Evolutionary conservation across 179 eudicot species (phyloP), one percentile per base, ranked within the genome.

Genomic region (Actinidia polygama): DNA sequence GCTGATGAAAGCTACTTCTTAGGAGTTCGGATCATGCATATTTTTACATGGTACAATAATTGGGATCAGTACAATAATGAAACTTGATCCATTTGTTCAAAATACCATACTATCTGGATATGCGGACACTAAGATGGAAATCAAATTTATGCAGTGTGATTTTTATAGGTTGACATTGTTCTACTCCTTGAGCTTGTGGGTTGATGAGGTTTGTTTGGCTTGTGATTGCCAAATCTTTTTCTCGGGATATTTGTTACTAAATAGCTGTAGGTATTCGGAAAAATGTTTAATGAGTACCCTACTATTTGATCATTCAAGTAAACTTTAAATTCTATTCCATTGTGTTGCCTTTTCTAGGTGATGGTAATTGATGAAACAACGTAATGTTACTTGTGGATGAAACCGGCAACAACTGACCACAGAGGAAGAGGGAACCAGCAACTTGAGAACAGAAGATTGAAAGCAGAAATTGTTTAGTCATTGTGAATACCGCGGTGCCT

Each of bases 331-430:
- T 40, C 44, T 40, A 40, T 40, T 40, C 44, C 44, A 40, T 40
- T 40, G 44, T 76, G 46, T 63, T 86, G 77, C 49, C 63, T 50
- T 83, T 44, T 79, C 15, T 61, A 89, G 91, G 88, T 87, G 78
- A 89, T 89, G 91, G 86, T 77, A 78, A 85, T 89, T 66, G 87
- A 89, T 81, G 91, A 89, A 83, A 85, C 88, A 44, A 44, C 75
- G 55, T 89, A 84, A 87, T 44, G 24, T 79, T 62, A 59, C 73
- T 30, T 58, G 83, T 75, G 63, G 82, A 78, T 69, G 80, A 76
- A 54, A 78, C 59, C 58, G 40, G 80, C 79, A 54, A 15, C 59
- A 66, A 67, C 49, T 59, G 7, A 19, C 68, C 36, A 61, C 64
- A 19, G 62, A 53, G 49, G 53, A 51, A 62, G 75, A 59, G 77